A percentile compares a stretch with the other conserved stretches of the same genome.
Conservation (phyloP, 208 protist species). For the Willaertia magna region DNA sequence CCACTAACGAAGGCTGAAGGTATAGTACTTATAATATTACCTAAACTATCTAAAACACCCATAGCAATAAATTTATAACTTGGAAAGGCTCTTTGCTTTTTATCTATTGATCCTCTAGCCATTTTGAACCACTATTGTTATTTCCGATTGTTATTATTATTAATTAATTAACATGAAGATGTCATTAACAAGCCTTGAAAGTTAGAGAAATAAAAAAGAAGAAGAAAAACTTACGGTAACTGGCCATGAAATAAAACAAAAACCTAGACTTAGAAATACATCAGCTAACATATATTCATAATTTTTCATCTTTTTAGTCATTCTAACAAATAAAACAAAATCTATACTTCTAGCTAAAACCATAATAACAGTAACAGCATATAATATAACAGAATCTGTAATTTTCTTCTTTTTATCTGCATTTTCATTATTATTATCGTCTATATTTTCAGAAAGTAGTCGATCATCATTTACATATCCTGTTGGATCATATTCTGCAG, state of each 20-base stretch:
- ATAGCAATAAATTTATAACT: conserved; percentile 6
- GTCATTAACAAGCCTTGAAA: no score
- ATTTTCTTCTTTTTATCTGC: no score
- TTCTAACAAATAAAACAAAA: conserved; percentile 4
- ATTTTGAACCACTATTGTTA: neutral
- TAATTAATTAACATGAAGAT: neutral
- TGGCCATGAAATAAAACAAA: neutral
- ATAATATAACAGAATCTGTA: neutral
- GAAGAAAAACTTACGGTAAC: neutral
- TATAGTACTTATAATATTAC: neutral
- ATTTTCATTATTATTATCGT: neutral
- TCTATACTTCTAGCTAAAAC: conserved; percentile 4
- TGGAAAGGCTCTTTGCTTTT: neutral
- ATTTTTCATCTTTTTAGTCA: conserved; percentile 6
- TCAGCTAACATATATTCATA: neutral
- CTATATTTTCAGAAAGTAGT: neutral
- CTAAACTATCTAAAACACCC: neutral
- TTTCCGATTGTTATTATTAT: neutral
- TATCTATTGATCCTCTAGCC: neutral
- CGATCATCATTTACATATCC: neutral
- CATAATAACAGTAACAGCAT: neutral
- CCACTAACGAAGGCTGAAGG: neutral
- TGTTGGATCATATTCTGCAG: neutral
- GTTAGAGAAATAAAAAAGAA: neutral
- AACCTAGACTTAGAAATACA: neutral